Base-by-base conservation (phyloP, 495 filamentous ascomycete species). In the Neurospora tetraspora region DNA sequence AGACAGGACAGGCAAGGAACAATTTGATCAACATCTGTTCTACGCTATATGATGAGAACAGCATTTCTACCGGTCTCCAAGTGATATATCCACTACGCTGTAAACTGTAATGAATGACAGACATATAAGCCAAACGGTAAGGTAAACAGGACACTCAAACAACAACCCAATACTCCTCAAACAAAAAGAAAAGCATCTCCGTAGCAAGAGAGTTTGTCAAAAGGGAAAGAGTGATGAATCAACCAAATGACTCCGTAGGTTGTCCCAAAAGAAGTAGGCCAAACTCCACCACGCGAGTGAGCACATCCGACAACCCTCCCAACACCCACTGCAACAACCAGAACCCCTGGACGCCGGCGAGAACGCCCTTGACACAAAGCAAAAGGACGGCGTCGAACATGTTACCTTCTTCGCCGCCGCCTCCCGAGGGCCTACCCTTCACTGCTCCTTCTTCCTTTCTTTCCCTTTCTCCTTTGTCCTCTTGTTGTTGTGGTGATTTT, bases 271-370 rank as follows among this genome's bases (percentile, higher is more conserved):
- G 39, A 34, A 78, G 72, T 74, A 81, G 40, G 2, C 75, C 77
- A 65, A 80, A 31, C 72, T 82, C 81, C 16, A 80, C 76, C 23
- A 70, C 42, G 75, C 76, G 80, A 3, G 71, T 74, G 68, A 81
- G 45, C n/a, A 69, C 76, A 27, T 77, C 78, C 5, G 69, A 73
- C 45, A 77, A 71, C 70, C 72, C 73, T 2, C 73, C 74, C 37
- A 80, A 18, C 38, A 79, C 47, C 79, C 77, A 80, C 31, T 70
- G 31, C 27, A 79, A 18, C 71, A 79, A 42, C 69, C 76, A 74
- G 9, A 75, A 68, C n/a, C 69, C 74, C 10, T 77, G 69, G 14
- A 77, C 79, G 20, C 79, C 75, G 47, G 74, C 75, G 42, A 80
- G 70, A 16, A 80, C 69, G 45, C 70, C 40, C 68, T 72, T 59